phyloP scores from a whole-genome alignment of 441 rosid genomes.

The Bocquillonia castaneifolia region DNA sequence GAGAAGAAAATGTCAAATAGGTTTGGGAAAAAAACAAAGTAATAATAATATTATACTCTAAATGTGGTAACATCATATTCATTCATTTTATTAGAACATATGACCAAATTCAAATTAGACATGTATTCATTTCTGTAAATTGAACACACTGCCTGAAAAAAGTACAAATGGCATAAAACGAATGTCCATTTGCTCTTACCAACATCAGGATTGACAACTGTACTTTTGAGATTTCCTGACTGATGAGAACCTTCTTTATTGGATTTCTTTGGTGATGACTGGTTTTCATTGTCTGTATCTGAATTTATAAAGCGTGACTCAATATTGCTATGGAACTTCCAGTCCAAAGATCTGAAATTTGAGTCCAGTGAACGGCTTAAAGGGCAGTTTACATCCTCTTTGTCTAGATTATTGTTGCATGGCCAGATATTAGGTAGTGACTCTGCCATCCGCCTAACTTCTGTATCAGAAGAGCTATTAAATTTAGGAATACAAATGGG shows the following conservation, averaged over 20 bases:
- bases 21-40: not conserved
- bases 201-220: slow-evolving; percentile 34
- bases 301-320: slow-evolving; percentile 28
- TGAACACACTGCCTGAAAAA: slow-evolving; percentile 9
- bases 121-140: not conserved
- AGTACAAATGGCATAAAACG: not conserved
- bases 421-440: slow-evolving; percentile 71
- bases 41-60: not conserved
- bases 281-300: slow-evolving; percentile 29
- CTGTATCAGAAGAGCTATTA: slow-evolving; percentile 28
- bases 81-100: not conserved
- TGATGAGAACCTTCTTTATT: slow-evolving; percentile 23
- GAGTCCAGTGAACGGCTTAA: slow-evolving; percentile 66
- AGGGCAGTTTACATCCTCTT: slow-evolving; percentile 31
- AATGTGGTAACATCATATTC: not conserved
- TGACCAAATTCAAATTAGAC: not conserved
- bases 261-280: slow-evolving; percentile 28
- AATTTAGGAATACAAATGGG: slow-evolving; percentile 48
- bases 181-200: slow-evolving; percentile 45
- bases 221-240: slow-evolving; percentile 33
- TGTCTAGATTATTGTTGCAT: slow-evolving; percentile 27
- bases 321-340: slow-evolving; percentile 35
- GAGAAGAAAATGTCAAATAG: slow-evolving; percentile 2
- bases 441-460: slow-evolving; percentile 40
- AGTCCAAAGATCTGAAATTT: slow-evolving; percentile 32